phyloP scores from a whole-genome alignment of 441 rosid genomes.

The Bruguiera hainesii region DNA sequence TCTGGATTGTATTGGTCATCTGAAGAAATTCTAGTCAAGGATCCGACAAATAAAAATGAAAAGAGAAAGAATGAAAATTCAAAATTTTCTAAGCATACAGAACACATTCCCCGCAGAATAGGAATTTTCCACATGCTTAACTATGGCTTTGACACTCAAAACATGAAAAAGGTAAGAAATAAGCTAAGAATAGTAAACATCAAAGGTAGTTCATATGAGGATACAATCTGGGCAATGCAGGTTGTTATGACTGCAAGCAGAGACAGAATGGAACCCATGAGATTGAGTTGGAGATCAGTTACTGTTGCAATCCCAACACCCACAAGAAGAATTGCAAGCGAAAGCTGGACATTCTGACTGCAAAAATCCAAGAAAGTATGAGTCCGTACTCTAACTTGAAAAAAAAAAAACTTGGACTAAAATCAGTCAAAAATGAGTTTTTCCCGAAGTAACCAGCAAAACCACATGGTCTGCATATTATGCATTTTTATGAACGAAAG shows the following conservation, averaged over 20 bases:
- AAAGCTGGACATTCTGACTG: slow-evolving; percentile 84
- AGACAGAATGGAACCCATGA: slow-evolving; percentile 84
- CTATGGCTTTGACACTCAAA: not conserved
- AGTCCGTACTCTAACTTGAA: slow-evolving; percentile 16
- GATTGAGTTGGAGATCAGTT: slow-evolving; percentile 96
- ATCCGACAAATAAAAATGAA: slow-evolving; percentile 15
- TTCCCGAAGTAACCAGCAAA: not conserved
- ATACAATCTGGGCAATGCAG: slow-evolving; percentile 97
- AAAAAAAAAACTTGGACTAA: not conserved
- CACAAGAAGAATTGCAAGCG: slow-evolving; percentile 74
- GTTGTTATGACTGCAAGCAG: slow-evolving; percentile 90
- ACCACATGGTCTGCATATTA: not conserved
- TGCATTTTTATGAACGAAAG: not conserved
- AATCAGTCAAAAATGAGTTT: not conserved
- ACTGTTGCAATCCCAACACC: slow-evolving; percentile 99
- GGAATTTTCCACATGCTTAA: no score
- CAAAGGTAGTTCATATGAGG: slow-evolving; percentile 33
- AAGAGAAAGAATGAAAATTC: slow-evolving; percentile 1
- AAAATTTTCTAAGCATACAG: not conserved
- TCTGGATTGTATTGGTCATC: slow-evolving; percentile 99
- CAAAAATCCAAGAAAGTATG: slow-evolving; percentile 25
- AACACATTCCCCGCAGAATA: not conserved
- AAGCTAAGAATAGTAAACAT: slow-evolving; percentile 8
- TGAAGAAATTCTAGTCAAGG: slow-evolving; percentile 51
- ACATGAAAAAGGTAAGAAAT: not conserved